Conservation (phyloP, 2,329 filamentous ascomycete genomes). For the Coleophoma crateriformis region DNA sequence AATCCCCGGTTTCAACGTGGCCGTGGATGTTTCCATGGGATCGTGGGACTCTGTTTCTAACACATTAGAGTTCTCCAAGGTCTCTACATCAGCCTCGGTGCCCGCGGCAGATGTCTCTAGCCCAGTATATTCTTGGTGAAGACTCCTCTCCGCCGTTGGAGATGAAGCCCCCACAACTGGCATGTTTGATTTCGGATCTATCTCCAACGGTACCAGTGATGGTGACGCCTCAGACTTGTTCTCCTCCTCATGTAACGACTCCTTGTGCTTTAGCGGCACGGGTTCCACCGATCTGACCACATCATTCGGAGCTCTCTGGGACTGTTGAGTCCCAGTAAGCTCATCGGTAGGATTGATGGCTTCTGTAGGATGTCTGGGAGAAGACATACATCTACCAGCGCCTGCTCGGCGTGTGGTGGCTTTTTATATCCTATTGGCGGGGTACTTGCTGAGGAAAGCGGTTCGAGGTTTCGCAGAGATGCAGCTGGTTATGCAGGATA, state of each 20-base stretch:
- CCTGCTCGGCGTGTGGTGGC: constrained; percentile 9
- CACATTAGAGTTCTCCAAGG: not conserved
- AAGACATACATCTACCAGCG: constrained; percentile 26
- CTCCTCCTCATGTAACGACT: not conserved
- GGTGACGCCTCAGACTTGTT: not conserved
- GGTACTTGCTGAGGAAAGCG: constrained; percentile 13
- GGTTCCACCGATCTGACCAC: not conserved
- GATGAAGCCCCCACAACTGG: not conserved
- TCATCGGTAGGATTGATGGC: constrained; percentile 17
- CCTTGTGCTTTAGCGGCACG: not conserved
- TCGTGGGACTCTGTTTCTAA: constrained; percentile 5
- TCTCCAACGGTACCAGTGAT: not conserved
- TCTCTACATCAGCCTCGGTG: not conserved
- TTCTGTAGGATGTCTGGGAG: constrained; percentile 20
- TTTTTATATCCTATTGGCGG: constrained; percentile 16
- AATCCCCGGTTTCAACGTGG: constrained; percentile 24
- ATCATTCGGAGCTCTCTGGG: constrained; percentile 2
- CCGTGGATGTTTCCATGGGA: constrained; percentile 28
- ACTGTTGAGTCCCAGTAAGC: constrained; percentile 6
- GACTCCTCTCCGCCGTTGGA: not conserved
- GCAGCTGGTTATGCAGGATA: too few relatives aligned
- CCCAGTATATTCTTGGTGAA: not conserved
- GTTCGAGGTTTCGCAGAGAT: not conserved
- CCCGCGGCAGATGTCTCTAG: not conserved
- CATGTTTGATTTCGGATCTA: not conserved